Evolutionary conservation across 148 eudicot genomes (phyloP).

Genomic region (Cornus kousa): DNA sequence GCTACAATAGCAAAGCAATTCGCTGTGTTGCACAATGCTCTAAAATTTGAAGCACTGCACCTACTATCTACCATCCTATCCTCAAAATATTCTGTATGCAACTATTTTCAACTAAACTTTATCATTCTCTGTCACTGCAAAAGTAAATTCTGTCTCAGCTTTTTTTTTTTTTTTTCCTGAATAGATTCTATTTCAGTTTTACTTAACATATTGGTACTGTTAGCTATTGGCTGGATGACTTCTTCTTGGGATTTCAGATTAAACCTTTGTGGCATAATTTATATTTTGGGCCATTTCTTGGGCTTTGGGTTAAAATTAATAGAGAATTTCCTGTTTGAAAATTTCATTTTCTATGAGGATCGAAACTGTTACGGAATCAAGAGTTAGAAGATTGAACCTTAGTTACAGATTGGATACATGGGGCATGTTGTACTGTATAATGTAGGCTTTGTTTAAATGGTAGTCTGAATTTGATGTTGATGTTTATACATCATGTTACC

Average conservation of each 20-base stretch:
- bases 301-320: background rate
- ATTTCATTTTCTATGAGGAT: too few species aligned
- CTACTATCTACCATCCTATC: conserved; percentile 60
- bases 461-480: too few species aligned
- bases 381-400: too few species aligned
- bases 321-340: background rate
- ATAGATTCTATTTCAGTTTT: background rate
- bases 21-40: conserved; percentile 67
- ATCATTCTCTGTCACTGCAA: background rate
- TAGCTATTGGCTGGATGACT: background rate
- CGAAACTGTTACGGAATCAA: background rate
- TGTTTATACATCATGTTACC: too few species aligned
- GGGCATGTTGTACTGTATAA: too few species aligned
- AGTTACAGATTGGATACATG: too few species aligned
- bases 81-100: conserved; percentile 60
- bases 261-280: background rate
- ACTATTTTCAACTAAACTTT: background rate
- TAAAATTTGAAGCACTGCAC: conserved; percentile 80
- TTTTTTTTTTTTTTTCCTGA: too few species aligned
- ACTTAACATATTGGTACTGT: background rate
- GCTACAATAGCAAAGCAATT: conserved; percentile 57
- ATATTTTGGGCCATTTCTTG: background rate
- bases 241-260: conserved; percentile 1
- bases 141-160: background rate
- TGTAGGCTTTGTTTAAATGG: too few species aligned